These are phyloP conservation scores for Hymenoscyphus albidus DNA, from an alignment of 2,329 filamentous ascomycete species.

Conservation along the genomic window DNA sequence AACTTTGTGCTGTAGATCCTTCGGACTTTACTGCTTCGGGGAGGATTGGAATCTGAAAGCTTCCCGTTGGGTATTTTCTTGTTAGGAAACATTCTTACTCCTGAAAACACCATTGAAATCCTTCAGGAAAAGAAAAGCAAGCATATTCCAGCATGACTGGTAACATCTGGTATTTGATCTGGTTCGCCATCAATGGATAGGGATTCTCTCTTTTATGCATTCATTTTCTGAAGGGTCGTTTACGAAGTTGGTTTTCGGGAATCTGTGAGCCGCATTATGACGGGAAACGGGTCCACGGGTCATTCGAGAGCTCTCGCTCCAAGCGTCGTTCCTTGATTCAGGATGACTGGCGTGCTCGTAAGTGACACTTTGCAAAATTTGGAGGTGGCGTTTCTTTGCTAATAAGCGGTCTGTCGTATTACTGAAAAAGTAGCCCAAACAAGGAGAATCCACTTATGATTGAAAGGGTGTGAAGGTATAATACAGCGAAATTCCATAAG, in stretches of 20 bases:
- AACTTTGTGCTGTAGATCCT: neutral
- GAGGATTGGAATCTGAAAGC: neutral
- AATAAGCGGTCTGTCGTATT: no score
- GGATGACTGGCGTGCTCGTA: no score
- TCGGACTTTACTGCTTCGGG: neutral
- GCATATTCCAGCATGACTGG: neutral
- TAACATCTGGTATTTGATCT: neutral
- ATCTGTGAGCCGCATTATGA: neutral
- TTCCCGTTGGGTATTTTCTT: neutral
- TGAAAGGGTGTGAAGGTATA: no score
- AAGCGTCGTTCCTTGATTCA: neutral
- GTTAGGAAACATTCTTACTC: neutral
- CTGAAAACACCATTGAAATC: neutral
- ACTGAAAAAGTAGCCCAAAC: no score
- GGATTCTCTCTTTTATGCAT: neutral
- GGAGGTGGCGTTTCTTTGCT: no score
- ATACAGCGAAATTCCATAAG: no score
- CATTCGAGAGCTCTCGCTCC: neutral
- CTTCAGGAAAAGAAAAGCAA: neutral
- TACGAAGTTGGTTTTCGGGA: neutral
- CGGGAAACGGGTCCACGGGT: neutral
- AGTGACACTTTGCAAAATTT: no score
- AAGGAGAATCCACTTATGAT: no score
- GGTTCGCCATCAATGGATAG: neutral
- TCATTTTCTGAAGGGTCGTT: neutral